These are phyloP conservation scores for Sclerotinia borealis DNA, from an alignment of 2,329 filamentous ascomycete species.

Conservation along the genomic window DNA sequence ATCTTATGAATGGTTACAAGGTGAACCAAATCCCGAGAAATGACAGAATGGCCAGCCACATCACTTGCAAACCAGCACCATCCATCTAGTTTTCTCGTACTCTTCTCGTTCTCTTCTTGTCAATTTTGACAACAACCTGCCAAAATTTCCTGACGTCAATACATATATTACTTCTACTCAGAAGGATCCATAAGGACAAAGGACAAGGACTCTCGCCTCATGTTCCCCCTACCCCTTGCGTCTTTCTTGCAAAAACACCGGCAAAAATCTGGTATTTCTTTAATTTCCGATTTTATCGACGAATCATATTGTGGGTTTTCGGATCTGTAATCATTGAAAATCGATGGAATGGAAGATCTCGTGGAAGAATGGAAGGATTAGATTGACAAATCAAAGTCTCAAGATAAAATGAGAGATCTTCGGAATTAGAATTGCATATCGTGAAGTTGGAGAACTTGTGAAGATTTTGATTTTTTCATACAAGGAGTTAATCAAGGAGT, in stretches of 20 bases:
- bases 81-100: neutral
- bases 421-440: neutral
- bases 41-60: neutral
- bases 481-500: neutral
- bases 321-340: neutral
- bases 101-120: neutral
- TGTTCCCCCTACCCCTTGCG: neutral
- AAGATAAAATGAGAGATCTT: neutral
- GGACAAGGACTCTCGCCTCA: neutral
- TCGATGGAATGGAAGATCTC: neutral
- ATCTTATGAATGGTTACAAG: neutral
- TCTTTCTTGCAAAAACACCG: neutral
- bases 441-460: neutral
- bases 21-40: neutral
- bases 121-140: neutral
- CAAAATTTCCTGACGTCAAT: conserved; percentile 1
- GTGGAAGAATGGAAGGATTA: neutral
- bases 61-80: neutral
- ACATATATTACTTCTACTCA: neutral
- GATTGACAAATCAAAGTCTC: neutral
- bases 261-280: neutral
- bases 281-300: conserved; percentile 4
- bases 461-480: neutral
- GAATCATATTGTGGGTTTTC: neutral
- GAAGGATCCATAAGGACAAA: neutral